These are phyloP conservation scores for Epichloe aotearoae DNA, from an alignment of 2,329 filamentous ascomycete species.

Conservation along the genomic window DNA sequence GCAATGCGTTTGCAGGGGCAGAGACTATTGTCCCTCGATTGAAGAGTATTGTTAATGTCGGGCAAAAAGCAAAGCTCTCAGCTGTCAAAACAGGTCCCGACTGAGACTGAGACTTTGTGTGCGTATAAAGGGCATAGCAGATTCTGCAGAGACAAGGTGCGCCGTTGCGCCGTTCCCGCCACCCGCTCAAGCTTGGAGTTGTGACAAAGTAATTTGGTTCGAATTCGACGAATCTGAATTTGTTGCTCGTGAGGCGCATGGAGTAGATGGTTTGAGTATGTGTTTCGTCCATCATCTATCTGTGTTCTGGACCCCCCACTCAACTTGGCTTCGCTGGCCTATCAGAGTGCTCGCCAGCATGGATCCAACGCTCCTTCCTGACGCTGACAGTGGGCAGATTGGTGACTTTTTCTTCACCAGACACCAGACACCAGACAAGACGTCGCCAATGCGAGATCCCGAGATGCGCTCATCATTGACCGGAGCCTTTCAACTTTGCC, in stretches of 20 bases:
- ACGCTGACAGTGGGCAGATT: background rate
- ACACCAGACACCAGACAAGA: background rate
- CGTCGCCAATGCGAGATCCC: background rate
- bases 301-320: too few relatives aligned
- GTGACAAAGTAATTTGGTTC: too few relatives aligned
- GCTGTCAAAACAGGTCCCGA: background rate
- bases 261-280: background rate
- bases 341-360: too few relatives aligned
- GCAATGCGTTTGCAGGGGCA: background rate
- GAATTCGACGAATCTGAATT: background rate
- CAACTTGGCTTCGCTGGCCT: too few relatives aligned
- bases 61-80: background rate
- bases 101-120: slow-evolving; percentile 1
- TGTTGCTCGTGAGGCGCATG: background rate
- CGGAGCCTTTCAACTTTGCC: background rate
- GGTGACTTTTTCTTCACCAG: background rate
- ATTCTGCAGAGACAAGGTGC: background rate
- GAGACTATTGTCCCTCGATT: background rate
- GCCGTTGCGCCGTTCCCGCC: too few relatives aligned
- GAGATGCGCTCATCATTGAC: background rate
- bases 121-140: background rate
- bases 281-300: too few relatives aligned
- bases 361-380: background rate
- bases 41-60: background rate
- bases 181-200: background rate